These are phyloP conservation scores for Clonostachys byssicola DNA, from an alignment of 2,329 filamentous ascomycete genomes.

Conservation along the genomic window DNA sequence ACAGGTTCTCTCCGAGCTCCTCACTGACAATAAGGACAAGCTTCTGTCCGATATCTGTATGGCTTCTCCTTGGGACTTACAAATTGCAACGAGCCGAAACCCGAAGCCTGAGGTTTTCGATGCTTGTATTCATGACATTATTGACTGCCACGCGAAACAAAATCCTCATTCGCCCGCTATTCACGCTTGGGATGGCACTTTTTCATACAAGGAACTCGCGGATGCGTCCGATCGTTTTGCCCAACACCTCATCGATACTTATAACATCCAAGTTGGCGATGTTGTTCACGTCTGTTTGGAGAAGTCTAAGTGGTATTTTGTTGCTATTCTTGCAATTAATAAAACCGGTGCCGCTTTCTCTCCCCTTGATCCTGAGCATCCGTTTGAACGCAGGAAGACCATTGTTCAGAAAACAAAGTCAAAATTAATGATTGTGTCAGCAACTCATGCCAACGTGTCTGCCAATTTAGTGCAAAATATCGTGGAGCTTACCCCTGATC, in stretches of 20 bases:
- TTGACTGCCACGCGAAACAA: not conserved
- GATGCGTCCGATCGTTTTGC: not conserved
- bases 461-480: not conserved
- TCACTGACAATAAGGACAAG: conserved; percentile 12
- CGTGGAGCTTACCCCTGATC: not conserved
- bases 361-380: conserved; percentile 1
- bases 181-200: conserved; percentile 32
- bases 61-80: not conserved
- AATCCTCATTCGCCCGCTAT: conserved; percentile 23
- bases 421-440: not conserved
- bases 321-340: conserved; percentile 1
- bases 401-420: not conserved
- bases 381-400: not conserved
- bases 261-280: not conserved
- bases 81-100: not conserved
- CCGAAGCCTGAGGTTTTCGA: not conserved
- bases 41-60: conserved; percentile 1
- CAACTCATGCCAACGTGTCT: not conserved
- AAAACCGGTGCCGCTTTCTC: conserved; percentile 2
- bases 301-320: conserved; percentile 1
- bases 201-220: conserved; percentile 27
- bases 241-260: not conserved
- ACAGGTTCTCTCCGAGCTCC: conserved; percentile 1
- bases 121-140: not conserved
- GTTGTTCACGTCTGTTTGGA: conserved; percentile 1